These are phyloP conservation scores for Magnaporthiopsis rhizophila DNA, from an alignment of 2,329 filamentous ascomycete species.

Conservation along the genomic window DNA sequence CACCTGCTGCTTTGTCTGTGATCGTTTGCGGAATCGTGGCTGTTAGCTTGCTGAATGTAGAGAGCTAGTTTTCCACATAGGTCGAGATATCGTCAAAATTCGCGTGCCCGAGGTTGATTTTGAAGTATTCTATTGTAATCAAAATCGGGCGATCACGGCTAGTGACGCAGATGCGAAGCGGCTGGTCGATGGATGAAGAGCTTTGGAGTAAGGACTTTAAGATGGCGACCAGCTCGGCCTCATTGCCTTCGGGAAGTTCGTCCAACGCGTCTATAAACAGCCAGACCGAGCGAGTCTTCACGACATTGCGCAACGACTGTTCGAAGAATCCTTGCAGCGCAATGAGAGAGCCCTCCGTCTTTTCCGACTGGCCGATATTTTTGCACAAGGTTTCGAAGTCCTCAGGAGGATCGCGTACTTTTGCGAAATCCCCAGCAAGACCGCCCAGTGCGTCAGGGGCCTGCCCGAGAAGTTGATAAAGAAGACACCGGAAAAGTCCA, in stretches of 20 bases:
- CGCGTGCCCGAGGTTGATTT: constrained; percentile 22
- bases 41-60: neutral
- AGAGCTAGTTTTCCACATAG: constrained; percentile 20
- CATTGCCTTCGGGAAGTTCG: constrained; percentile 21
- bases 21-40: constrained; percentile 13
- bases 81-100: constrained; percentile 22
- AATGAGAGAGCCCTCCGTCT: constrained; percentile 20
- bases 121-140: constrained; percentile 11
- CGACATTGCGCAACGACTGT: constrained; percentile 14
- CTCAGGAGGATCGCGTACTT: neutral
- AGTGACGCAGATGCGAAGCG: constrained; percentile 22
- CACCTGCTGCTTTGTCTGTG: constrained; percentile 18
- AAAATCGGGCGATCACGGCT: constrained; percentile 25
- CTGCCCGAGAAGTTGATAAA: constrained; percentile 24
- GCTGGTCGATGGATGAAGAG: constrained; percentile 10
- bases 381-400: neutral
- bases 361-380: constrained; percentile 9
- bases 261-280: constrained; percentile 28
- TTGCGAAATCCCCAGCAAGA: constrained; percentile 6
- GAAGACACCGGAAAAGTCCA: constrained; percentile 26
- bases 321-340: constrained; percentile 17
- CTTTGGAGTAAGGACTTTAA: constrained; percentile 18
- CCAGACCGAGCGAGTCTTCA: constrained; percentile 15
- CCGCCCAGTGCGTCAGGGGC: constrained; percentile 13
- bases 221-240: constrained; percentile 12